Conservation (phyloP, 306 rosid genomes). For the Alnus glutinosa region DNA sequence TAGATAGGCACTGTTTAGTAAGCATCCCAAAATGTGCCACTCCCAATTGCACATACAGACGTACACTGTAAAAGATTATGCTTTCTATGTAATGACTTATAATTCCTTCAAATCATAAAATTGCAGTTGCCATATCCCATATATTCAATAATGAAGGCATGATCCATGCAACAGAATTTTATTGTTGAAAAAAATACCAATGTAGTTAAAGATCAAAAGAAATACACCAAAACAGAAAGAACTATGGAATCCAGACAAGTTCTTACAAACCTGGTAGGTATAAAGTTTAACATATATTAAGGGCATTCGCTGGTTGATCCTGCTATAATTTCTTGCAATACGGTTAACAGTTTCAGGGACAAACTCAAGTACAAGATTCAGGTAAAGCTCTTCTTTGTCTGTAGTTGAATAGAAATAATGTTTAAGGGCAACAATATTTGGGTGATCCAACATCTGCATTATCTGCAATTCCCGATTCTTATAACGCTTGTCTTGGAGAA, state of each 20-base stretch:
- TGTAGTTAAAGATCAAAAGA: background rate
- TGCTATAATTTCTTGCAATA: slow-evolving; percentile 81
- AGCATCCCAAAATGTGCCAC: background rate
- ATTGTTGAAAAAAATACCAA: background rate
- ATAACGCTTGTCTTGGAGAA: slow-evolving; percentile 98
- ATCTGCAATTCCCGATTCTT: slow-evolving; percentile 96
- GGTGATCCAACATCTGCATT: slow-evolving; percentile 99
- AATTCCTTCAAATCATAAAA: background rate
- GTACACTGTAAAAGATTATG: background rate
- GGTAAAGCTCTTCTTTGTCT: slow-evolving; percentile 89
- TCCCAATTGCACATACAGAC: background rate
- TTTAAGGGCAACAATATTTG: slow-evolving; percentile 83
- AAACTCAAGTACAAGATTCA: slow-evolving; percentile 94
- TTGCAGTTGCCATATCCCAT: background rate
- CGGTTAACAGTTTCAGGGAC: slow-evolving; percentile 96
- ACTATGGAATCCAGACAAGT: background rate
- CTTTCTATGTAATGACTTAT: background rate
- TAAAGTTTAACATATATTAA: slow-evolving; percentile 90
- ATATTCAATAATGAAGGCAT: background rate
- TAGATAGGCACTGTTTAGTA: no score
- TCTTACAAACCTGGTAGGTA: slow-evolving; percentile 75
- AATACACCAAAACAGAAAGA: slow-evolving; percentile 2
- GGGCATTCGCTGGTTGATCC: slow-evolving; percentile 95
- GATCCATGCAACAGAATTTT: background rate
- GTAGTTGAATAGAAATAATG: slow-evolving; percentile 94